Evolutionary conservation across 2,329 filamentous ascomycete species (phyloP).

Genomic region (Diplocarpon rosae): DNA sequence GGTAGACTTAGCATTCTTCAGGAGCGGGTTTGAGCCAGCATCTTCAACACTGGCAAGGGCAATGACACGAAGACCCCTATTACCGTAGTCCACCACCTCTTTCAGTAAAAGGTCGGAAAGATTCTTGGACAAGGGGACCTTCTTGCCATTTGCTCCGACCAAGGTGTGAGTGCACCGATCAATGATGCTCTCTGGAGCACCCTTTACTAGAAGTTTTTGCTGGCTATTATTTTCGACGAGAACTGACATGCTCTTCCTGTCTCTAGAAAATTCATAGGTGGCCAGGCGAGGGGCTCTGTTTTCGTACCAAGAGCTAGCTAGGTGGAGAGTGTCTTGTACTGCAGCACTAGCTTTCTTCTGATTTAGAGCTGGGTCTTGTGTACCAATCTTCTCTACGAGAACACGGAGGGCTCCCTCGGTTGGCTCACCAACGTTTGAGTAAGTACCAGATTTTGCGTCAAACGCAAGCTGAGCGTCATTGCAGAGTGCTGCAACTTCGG

Average conservation of each 20-base stretch:
- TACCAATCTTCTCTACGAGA: slow-evolving; percentile 88
- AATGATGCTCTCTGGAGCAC: slow-evolving; percentile 87
- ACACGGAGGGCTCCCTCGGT: slow-evolving; percentile 90
- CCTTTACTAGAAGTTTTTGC: slow-evolving; percentile 87
- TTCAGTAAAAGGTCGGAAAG: slow-evolving; percentile 60
- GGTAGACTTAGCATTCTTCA: slow-evolving; percentile 68
- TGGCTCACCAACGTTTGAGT: slow-evolving; percentile 80
- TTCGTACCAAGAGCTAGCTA: slow-evolving; percentile 78
- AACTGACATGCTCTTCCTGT: slow-evolving; percentile 99
- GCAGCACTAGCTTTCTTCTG: slow-evolving; percentile 35
- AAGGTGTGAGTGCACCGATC: slow-evolving; percentile 81
- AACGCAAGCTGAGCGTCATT: slow-evolving; percentile 81
- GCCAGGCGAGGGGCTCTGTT: slow-evolving; percentile 61
- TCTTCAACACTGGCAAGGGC: slow-evolving; percentile 79
- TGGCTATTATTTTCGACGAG: slow-evolving; percentile 59
- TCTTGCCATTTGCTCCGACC: slow-evolving; percentile 67
- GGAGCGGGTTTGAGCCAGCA: slow-evolving; percentile 56
- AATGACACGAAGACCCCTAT: slow-evolving; percentile 86
- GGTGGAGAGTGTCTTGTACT: slow-evolving; percentile 57
- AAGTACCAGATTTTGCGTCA: slow-evolving; percentile 63
- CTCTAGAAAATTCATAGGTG: slow-evolving; percentile 93
- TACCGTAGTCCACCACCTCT: slow-evolving; percentile 83
- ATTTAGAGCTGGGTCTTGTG: slow-evolving; percentile 41
- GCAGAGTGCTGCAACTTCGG: slow-evolving; percentile 63
- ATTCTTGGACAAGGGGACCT: slow-evolving; percentile 58